Evolutionary conservation across 2,329 filamentous ascomycete species (phyloP), one percentile per base, ranked within the genome.

Genomic region (Pezicula neosporulosa): DNA sequence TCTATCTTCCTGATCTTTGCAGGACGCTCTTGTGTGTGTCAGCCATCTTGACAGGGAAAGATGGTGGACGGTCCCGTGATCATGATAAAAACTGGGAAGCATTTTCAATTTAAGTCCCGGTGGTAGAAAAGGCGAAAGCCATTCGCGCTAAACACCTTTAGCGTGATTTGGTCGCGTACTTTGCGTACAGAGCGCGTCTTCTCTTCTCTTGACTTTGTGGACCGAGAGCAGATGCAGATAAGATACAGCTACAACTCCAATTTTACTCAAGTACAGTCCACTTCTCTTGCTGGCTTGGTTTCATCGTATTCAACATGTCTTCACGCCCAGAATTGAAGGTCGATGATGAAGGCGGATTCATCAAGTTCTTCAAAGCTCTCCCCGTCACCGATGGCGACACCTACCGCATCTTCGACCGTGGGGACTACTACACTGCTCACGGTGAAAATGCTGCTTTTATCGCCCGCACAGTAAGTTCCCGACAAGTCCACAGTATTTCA

Each of bases 261-360:
- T 24, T 24, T 24, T 24, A 24, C 24, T 33, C 45, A 19, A 18
- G 6, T 16, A 13, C 4, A 21, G 42, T 48, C 38, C 39, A 28
- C 27, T n/a, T 28, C 41, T 43, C 30, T 33, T 10, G 28, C 35
- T 21, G 48, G 10, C 21, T 18, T 9, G n/a, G n/a, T 12, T 35
- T 27, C 28, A 33, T 9, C 24, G 24, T 33, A 33, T 12, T 56
- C 61, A 78, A 55, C 42, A 89, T 89, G 86, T 83, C 84, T 68
- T 87, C 86, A 47, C 75, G 86, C 64, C 86, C 86, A 51, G 86
- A 89, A 66, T 69, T 89, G 47, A 89, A 87, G 80, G 90, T 97
- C 67, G 95, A 99, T 65, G 94, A 99, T 67, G 94, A 99, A 76
- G 85, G 87, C 66, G 91, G 93, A 60, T 99, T 99, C 77, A 97